phyloP scores from a whole-genome alignment of 2,329 filamentous ascomycete species.

The Geosmithia flava region DNA sequence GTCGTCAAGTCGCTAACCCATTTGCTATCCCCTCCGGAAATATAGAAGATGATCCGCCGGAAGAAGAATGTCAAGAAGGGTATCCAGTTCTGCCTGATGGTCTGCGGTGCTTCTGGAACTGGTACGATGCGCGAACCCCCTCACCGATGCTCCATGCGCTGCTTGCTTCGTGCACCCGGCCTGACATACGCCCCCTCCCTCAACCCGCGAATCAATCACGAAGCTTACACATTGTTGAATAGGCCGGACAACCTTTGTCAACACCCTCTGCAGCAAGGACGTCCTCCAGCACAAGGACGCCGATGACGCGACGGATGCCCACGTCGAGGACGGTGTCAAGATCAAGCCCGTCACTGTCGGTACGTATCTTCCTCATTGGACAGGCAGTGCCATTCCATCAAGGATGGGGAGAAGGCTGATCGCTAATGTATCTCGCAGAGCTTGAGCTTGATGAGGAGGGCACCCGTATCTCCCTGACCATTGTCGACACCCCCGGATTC shows the following conservation, averaged over 20 bases:
- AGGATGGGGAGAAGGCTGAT: neutral
- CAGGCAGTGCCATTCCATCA: neutral
- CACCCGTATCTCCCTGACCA: constrained; percentile 93
- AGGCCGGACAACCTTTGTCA: constrained; percentile 98
- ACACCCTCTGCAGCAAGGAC: constrained; percentile 93
- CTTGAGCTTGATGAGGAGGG: constrained; percentile 96
- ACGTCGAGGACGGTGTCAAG: constrained; percentile 92
- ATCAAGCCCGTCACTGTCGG: constrained; percentile 98
- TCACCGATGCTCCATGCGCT: neutral
- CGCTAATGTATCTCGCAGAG: constrained; percentile 36
- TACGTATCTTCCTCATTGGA: constrained; percentile 24
- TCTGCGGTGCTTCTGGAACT: constrained; percentile 96
- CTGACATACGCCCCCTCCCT: neutral
- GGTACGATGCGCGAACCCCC: constrained; percentile 44
- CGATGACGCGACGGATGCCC: constrained; percentile 78
- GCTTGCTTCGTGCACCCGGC: too few relatives aligned
- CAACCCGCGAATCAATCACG: neutral
- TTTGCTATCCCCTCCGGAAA: constrained; percentile 1
- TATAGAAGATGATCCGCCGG: constrained; percentile 86
- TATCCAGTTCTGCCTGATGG: constrained; percentile 99
- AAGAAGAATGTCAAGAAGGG: constrained; percentile 99
- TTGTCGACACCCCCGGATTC: constrained; percentile 96
- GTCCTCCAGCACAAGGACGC: constrained; percentile 86
- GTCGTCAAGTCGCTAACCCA: neutral
- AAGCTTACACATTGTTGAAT: constrained; percentile 4